These are phyloP conservation scores for Fusarium miscanthi DNA, from an alignment of 2,329 filamentous ascomycete genomes.

Conservation along the genomic window DNA sequence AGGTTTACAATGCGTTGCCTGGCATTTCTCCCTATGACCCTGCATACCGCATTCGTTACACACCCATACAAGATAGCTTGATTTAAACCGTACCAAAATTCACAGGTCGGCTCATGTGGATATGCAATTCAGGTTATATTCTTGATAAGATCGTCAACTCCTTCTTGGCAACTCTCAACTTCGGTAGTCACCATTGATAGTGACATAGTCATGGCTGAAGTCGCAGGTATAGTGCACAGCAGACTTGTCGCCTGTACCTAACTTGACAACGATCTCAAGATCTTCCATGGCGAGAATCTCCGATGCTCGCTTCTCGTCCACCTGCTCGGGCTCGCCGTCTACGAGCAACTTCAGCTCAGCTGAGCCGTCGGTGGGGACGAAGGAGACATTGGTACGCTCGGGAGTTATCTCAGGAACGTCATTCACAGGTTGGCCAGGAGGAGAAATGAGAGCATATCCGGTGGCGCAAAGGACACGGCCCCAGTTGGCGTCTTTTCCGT, in stretches of 20 bases:
- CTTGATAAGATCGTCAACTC: neutral
- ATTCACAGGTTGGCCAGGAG: constrained; percentile 65
- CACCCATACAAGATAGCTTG: neutral
- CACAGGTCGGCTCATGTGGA: neutral
- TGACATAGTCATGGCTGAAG: constrained; percentile 83
- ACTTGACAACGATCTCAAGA: constrained; percentile 78
- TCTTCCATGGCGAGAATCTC: constrained; percentile 83
- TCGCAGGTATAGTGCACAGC: constrained; percentile 88
- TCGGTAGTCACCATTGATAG: constrained; percentile 76
- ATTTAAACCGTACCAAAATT: neutral
- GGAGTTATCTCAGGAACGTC: constrained; percentile 74
- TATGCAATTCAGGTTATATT: neutral
- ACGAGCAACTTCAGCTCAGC: constrained; percentile 80
- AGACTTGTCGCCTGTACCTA: constrained; percentile 76
- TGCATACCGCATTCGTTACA: neutral
- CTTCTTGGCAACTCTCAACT: constrained; percentile 55
- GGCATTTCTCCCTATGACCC: no score
- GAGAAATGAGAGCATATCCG: constrained; percentile 77
- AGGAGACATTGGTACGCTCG: constrained; percentile 80
- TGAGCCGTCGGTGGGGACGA: constrained; percentile 81
- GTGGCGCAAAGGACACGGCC: constrained; percentile 95
- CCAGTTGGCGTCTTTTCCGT: constrained; percentile 98
- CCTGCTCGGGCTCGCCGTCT: constrained; percentile 80
- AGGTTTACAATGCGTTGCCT: neutral
- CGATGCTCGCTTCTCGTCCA: constrained; percentile 80